Evolutionary conservation across 2,329 filamentous ascomycete species (phyloP).

Genomic region (Thyridium curvatum): DNA sequence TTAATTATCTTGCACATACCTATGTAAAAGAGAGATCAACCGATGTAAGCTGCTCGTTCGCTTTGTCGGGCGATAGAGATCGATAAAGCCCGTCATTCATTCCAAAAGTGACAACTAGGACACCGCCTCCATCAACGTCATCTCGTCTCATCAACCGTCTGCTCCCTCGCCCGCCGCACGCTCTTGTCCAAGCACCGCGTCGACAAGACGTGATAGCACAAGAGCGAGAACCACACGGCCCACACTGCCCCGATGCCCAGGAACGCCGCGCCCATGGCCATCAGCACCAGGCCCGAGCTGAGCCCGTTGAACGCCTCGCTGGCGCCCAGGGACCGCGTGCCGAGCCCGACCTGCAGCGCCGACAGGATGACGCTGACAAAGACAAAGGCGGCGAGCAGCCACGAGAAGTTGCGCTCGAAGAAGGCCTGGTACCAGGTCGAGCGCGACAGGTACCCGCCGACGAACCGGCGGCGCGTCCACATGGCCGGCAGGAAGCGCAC

Average conservation of each 20-base stretch:
- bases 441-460: conserved; percentile 19
- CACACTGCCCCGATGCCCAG: background rate
- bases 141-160: too few species aligned
- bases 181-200: background rate
- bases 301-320: conserved; percentile 12
- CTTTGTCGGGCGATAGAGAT: too few species aligned
- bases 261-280: background rate
- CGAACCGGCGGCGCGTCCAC: conserved; percentile 13
- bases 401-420: conserved; percentile 26
- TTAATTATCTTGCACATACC: too few species aligned
- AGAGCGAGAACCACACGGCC: background rate
- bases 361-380: conserved; percentile 22
- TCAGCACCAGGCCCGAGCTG: conserved; percentile 9
- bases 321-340: conserved; percentile 12
- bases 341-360: conserved; percentile 27
- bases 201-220: background rate
- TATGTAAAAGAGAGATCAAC: too few species aligned
- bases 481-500: conserved; percentile 13
- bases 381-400: conserved; percentile 17
- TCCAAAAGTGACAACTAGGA: too few species aligned
- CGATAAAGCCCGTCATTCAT: too few species aligned
- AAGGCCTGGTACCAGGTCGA: conserved; percentile 26
- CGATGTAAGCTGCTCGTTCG: too few species aligned
- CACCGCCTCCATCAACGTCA: too few species aligned
- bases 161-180: too few species aligned